Conservation (phyloP, 2,329 filamentous ascomycete species). For the Verticillium klebahnii region DNA sequence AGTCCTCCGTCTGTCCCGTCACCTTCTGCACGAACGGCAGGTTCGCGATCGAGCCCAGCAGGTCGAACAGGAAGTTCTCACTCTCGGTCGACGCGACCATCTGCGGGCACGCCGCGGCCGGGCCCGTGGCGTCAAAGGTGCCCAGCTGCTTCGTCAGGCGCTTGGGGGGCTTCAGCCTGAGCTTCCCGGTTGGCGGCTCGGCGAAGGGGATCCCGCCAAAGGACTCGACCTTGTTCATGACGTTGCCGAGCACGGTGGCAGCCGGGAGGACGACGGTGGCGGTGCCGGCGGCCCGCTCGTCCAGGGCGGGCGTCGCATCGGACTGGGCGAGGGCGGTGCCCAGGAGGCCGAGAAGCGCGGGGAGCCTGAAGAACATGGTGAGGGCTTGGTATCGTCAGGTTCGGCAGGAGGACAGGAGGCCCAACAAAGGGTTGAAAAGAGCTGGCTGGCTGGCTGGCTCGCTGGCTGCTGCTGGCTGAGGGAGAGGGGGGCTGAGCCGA, state of each 20-base stretch:
- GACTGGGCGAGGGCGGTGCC: not conserved
- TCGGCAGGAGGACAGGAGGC: not conserved
- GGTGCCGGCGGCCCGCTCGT: constrained; percentile 11
- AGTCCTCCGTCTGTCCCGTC: constrained; percentile 55
- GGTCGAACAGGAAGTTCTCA: constrained; percentile 31
- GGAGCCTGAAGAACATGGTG: not conserved
- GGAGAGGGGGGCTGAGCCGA: not conserved
- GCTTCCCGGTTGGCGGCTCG: constrained; percentile 58
- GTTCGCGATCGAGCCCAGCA: constrained; percentile 47
- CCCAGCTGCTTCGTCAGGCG: constrained; percentile 53
- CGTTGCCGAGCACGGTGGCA: constrained; percentile 50
- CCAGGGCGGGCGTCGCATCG: not conserved
- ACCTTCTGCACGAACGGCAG: constrained; percentile 53
- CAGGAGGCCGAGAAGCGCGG: not conserved
- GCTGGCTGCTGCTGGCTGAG: not conserved
- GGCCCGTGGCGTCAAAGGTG: constrained; percentile 54
- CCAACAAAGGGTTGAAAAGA: not conserved
- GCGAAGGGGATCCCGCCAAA: constrained; percentile 76
- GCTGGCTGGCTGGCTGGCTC: not conserved
- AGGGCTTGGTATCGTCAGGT: not conserved
- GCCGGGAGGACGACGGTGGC: constrained; percentile 51
- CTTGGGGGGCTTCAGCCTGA: constrained; percentile 67
- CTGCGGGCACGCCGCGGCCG: constrained; percentile 65
- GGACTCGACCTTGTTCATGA: constrained; percentile 50
- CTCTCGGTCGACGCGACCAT: constrained; percentile 54